These are phyloP conservation scores for Verticillium nubilum DNA, from an alignment of 2,329 filamentous ascomycete species.

Conservation along the genomic window DNA sequence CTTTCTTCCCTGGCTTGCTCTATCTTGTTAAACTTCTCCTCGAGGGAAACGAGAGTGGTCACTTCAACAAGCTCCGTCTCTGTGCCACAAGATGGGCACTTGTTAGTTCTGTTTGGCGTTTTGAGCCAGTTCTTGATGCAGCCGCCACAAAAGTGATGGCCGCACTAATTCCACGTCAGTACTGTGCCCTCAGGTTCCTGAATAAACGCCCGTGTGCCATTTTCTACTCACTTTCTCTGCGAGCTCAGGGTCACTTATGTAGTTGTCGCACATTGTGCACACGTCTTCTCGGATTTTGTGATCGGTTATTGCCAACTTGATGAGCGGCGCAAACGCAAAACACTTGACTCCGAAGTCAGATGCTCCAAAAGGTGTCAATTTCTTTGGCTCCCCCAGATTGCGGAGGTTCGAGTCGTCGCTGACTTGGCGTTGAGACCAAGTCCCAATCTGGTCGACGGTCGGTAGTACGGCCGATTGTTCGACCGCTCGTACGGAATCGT, in stretches of 20 bases:
- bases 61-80: neutral
- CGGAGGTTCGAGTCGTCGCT: neutral
- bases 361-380: slow-evolving; percentile 1
- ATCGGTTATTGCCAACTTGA: slow-evolving; percentile 13
- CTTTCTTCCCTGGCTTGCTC: neutral
- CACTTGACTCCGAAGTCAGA: slow-evolving; percentile 13
- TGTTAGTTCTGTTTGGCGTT: neutral
- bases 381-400: neutral
- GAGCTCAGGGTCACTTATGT: neutral
- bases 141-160: slow-evolving; percentile 21
- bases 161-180: slow-evolving; percentile 19
- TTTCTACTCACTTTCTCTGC: neutral
- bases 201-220: neutral
- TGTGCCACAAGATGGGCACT: neutral
- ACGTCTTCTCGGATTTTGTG: neutral
- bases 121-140: slow-evolving; percentile 14
- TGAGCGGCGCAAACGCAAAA: slow-evolving; percentile 10
- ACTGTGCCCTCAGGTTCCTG: neutral
- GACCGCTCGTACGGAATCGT: neutral
- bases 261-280: neutral
- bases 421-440: slow-evolving; percentile 2
- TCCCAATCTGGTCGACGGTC: neutral
- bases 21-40: neutral
- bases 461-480: neutral
- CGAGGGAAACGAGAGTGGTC: neutral